These are phyloP conservation scores for Colletotrichum liaoningense DNA, from an alignment of 2,329 filamentous ascomycete genomes.

Conservation along the genomic window DNA sequence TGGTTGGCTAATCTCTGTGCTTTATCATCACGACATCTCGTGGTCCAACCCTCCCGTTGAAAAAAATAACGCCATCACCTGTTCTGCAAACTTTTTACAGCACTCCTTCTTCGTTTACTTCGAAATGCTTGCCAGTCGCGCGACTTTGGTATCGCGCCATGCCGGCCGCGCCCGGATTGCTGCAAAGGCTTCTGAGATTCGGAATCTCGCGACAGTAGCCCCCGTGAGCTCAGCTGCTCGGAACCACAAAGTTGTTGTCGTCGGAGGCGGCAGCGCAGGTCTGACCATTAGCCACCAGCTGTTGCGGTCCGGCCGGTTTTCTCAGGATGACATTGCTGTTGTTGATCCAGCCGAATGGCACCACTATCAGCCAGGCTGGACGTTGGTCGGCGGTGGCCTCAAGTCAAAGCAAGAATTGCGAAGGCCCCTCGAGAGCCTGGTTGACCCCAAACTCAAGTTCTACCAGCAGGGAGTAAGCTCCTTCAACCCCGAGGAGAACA, in stretches of 20 bases:
- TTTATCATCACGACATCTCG: not conserved
- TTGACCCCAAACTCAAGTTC: slow-evolving; percentile 71
- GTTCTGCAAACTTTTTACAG: not conserved
- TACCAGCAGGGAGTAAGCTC: slow-evolving; percentile 64
- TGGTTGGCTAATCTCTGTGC: not conserved
- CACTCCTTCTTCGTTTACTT: not conserved
- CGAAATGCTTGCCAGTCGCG: slow-evolving; percentile 40
- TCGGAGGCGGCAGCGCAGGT: slow-evolving; percentile 76
- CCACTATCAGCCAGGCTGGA: slow-evolving; percentile 78
- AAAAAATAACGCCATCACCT: not conserved
- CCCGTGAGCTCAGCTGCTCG: slow-evolving; percentile 6
- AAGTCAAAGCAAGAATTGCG: slow-evolving; percentile 71
- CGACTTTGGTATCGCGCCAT: slow-evolving; percentile 34
- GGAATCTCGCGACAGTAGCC: slow-evolving; percentile 38
- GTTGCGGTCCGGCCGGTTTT: slow-evolving; percentile 67
- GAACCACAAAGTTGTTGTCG: slow-evolving; percentile 72
- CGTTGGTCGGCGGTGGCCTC: slow-evolving; percentile 73
- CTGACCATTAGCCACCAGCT: slow-evolving; percentile 76
- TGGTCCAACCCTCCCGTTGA: not conserved
- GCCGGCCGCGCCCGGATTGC: slow-evolving; percentile 20
- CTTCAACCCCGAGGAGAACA: slow-evolving; percentile 68
- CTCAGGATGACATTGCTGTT: slow-evolving; percentile 70
- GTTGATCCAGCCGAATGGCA: slow-evolving; percentile 73
- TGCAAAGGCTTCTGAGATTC: slow-evolving; percentile 1
- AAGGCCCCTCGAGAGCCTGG: slow-evolving; percentile 58